Percentiles rank a stretch among this genome's conserved stretches.
These are phyloP conservation scores for Plasmodium gonderi DNA, from an alignment of 169 alveolate genomes.

Conservation along the genomic window DNA sequence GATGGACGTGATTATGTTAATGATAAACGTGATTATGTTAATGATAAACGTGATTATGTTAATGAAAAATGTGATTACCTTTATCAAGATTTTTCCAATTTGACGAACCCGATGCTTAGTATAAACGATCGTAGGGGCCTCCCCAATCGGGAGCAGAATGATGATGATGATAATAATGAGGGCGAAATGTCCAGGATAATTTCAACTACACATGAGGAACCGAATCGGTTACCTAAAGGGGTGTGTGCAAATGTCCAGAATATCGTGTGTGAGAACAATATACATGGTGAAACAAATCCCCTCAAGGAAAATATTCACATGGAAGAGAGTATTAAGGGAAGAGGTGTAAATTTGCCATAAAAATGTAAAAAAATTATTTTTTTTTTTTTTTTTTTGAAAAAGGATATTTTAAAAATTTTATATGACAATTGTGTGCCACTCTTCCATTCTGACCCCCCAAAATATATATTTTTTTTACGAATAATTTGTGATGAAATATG, in stretches of 20 bases:
- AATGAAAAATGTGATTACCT: neutral
- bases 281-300: no score
- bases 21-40: no score
- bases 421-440: neutral
- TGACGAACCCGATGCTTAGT: neutral
- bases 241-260: no score
- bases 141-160: neutral
- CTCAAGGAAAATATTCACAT: no score
- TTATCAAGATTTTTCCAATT: neutral
- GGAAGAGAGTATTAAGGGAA: neutral
- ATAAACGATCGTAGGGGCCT: neutral
- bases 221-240: no score
- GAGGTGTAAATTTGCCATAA: neutral
- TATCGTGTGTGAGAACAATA: no score
- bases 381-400: neutral
- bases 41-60: no score
- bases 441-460: neutral
- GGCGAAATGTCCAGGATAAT: no score
- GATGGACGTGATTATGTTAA: constrained; percentile 48
- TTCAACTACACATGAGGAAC: no score
- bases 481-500: neutral
- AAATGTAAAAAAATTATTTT: neutral
- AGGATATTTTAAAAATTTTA: neutral
- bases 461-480: neutral
- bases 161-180: neutral